phyloP scores from a whole-genome alignment of 345 rosid genomes.

The Gossypium thurberi region DNA sequence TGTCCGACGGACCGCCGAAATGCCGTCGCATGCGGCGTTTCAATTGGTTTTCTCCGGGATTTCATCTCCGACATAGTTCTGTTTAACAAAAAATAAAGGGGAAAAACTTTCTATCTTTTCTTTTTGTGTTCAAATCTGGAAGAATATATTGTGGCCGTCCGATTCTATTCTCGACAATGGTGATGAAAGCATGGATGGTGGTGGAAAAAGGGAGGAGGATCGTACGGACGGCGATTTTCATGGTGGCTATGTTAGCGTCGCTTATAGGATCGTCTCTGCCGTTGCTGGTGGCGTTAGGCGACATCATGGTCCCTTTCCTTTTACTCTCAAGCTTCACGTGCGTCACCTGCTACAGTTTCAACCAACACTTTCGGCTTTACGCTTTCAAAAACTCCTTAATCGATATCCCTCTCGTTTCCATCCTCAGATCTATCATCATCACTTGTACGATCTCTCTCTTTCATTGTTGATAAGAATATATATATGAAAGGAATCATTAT shows the following conservation, averaged over 20 bases:
- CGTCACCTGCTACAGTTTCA: slow-evolving; percentile 55
- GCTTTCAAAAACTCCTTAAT: slow-evolving; percentile 70
- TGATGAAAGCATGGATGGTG: slow-evolving; percentile 40
- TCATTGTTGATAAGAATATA: neutral
- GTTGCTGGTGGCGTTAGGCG: slow-evolving; percentile 68
- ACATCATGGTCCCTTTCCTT: slow-evolving; percentile 53
- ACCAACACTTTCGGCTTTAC: slow-evolving; percentile 55
- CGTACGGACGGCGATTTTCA: slow-evolving; percentile 60
- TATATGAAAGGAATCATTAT: neutral
- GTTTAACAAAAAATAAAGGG: neutral
- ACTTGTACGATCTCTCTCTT: slow-evolving; percentile 39
- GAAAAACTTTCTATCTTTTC: neutral
- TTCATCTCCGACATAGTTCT: slow-evolving; percentile 21
- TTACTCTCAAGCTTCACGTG: slow-evolving; percentile 75
- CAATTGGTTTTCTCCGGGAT: slow-evolving; percentile 23
- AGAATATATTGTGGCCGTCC: neutral
- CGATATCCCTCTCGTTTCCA: slow-evolving; percentile 79
- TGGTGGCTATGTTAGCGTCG: slow-evolving; percentile 90
- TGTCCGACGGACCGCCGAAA: slow-evolving; percentile 20
- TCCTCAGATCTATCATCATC: slow-evolving; percentile 73
- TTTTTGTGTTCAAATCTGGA: neutral
- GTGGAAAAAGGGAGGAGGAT: slow-evolving; percentile 66
- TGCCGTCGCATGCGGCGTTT: slow-evolving; percentile 16
- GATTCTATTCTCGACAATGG: slow-evolving; percentile 17
- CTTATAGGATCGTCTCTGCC: slow-evolving; percentile 77